A percentile compares a stretch with the other conserved stretches of the same genome.
Conservation (phyloP, 1,284 basidiomycete genomes). For the Xerocomus nothofagi region DNA sequence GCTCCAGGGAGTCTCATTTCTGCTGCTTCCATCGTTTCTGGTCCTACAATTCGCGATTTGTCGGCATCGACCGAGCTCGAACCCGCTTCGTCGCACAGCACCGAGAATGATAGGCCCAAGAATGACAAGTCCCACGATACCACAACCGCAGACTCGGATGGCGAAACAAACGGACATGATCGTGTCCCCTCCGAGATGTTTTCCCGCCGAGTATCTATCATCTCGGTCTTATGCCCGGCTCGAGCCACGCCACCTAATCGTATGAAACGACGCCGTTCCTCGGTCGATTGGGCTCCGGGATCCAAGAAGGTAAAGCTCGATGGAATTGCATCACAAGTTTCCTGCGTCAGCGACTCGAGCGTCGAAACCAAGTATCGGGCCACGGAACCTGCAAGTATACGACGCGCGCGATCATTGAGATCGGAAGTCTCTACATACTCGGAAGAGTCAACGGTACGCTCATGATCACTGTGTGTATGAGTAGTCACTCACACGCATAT, state of each 20-base stretch:
- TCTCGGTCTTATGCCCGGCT: not conserved
- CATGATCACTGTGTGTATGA: not conserved
- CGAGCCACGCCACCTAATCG: not conserved
- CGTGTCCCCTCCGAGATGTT: not conserved
- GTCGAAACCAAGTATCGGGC: slow-evolving; percentile 19
- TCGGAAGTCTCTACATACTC: slow-evolving; percentile 23
- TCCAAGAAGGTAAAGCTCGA: slow-evolving; percentile 25
- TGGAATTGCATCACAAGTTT: slow-evolving; percentile 1
- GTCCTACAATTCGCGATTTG: slow-evolving; percentile 1
- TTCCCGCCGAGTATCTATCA: not conserved
- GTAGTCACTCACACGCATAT: not conserved
- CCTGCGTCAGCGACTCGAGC: not conserved
- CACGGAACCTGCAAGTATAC: slow-evolving; percentile 30
- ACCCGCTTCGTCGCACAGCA: not conserved
- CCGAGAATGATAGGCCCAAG: not conserved
- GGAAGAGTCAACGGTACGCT: slow-evolving; percentile 13
- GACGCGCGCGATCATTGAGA: slow-evolving; percentile 28
- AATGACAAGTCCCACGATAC: not conserved
- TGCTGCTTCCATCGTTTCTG: not conserved
- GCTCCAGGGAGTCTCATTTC: not conserved
- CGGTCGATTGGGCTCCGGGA: not conserved
- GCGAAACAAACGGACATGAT: not conserved
- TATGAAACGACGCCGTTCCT: slow-evolving; percentile 24
- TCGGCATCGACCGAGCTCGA: not conserved
- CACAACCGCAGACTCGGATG: not conserved